Conservation (phyloP, 1,139 yeast genomes). For the Yamadazyma blattariae region DNA sequence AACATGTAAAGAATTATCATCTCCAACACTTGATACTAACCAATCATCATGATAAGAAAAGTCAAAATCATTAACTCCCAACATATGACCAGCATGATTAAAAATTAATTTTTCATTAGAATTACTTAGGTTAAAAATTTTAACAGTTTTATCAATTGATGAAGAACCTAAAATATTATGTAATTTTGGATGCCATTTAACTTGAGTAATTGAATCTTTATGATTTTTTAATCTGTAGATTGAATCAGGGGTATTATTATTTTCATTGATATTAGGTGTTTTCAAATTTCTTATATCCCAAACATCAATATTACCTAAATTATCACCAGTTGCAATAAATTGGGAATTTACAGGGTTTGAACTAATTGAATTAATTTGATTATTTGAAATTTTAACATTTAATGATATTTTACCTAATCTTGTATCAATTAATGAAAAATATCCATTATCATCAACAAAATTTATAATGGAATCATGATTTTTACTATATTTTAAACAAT, state of each 20-base stretch:
- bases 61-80: slow-evolving; percentile 79
- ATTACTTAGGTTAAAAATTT: slow-evolving; percentile 62
- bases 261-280: neutral
- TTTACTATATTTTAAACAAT: slow-evolving; percentile 61
- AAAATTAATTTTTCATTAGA: slow-evolving; percentile 49
- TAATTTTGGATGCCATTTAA: slow-evolving; percentile 75
- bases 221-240: slow-evolving; percentile 31
- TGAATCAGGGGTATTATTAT: slow-evolving; percentile 16
- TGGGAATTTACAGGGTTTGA: slow-evolving; percentile 54
- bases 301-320: slow-evolving; percentile 52
- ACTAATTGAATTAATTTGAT: slow-evolving; percentile 63
- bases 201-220: slow-evolving; percentile 57
- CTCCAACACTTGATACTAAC: slow-evolving; percentile 80
- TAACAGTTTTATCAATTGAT: slow-evolving; percentile 69
- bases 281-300: slow-evolving; percentile 66
- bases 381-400: slow-evolving; percentile 29
- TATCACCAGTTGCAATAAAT: slow-evolving; percentile 69
- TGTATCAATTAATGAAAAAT: slow-evolving; percentile 48
- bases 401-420: slow-evolving; percentile 23
- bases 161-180: slow-evolving; percentile 66
- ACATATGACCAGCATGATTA: slow-evolving; percentile 87
- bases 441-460: slow-evolving; percentile 56
- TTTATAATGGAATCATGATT: slow-evolving; percentile 57
- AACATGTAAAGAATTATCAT: slow-evolving; percentile 83
- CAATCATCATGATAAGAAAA: slow-evolving; percentile 85